Percentiles rank a stretch among this genome's conserved stretches.
Conservation (phyloP, 768 basidiomycete species). For the Suillus decipiens region DNA sequence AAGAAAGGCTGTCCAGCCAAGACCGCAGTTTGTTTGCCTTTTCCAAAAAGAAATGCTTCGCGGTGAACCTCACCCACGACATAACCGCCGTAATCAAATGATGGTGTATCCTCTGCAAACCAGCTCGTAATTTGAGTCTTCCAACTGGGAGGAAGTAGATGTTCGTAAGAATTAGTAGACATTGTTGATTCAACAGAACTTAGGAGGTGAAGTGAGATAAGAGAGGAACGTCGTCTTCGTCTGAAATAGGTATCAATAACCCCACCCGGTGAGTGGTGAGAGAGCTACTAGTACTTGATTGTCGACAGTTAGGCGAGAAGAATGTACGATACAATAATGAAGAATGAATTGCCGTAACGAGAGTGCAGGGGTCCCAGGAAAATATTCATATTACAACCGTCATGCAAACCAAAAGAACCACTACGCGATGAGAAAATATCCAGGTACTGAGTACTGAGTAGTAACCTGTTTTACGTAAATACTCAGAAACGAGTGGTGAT, state of each 20-base stretch:
- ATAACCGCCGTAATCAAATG: slow-evolving; percentile 95
- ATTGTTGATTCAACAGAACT: slow-evolving; percentile 12
- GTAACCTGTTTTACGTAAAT: background rate
- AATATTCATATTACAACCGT: slow-evolving; percentile 5
- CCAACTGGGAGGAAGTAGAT: slow-evolving; percentile 95
- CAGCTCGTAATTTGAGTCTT: slow-evolving; percentile 76
- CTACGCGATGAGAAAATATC: background rate
- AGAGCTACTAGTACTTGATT: background rate
- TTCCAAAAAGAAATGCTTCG: slow-evolving; percentile 88
- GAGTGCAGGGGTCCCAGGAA: background rate
- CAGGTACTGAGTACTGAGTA: too few species aligned
- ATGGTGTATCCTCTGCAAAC: slow-evolving; percentile 93
- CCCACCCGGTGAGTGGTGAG: background rate
- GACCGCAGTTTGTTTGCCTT: slow-evolving; percentile 75
- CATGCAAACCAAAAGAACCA: slow-evolving; percentile 7
- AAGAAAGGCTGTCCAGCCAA: slow-evolving; percentile 97
- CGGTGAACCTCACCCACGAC: slow-evolving; percentile 90
- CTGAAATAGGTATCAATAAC: background rate
- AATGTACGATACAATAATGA: slow-evolving; percentile 2
- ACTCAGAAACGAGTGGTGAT: slow-evolving; percentile 26
- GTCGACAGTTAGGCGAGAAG: background rate
- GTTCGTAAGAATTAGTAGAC: slow-evolving; percentile 37
- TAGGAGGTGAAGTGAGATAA: background rate
- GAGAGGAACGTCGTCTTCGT: background rate
- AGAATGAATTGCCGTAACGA: background rate